These are phyloP conservation scores for Arthrobotrys entomopaga DNA, from an alignment of 2,329 filamentous ascomycete species.

Conservation along the genomic window DNA sequence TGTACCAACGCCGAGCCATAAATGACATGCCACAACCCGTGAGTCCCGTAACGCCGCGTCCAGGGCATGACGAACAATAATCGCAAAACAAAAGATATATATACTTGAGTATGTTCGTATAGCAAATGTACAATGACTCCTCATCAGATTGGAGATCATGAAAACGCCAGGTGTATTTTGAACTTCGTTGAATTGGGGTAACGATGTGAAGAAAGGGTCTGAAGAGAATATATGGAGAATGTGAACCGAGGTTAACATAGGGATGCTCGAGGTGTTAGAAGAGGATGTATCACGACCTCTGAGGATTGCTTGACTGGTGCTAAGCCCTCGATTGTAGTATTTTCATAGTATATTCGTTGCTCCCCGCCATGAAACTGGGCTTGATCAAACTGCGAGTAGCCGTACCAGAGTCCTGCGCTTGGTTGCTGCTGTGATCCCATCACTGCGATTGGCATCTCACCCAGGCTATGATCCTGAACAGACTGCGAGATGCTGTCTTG, in stretches of 20 bases:
- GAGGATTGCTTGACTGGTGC: conserved; percentile 33
- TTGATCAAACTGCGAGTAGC: conserved; percentile 50
- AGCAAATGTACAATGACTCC: background rate
- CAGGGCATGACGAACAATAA: conserved; percentile 19
- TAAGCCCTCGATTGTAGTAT: conserved; percentile 28
- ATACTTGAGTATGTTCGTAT: background rate
- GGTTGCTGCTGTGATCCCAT: conserved; percentile 41
- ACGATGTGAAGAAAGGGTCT: background rate
- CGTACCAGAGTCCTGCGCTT: conserved; percentile 45
- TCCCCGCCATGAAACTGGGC: conserved; percentile 43
- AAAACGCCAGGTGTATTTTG: background rate
- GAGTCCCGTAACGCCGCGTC: conserved; percentile 39
- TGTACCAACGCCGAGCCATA: conserved; percentile 30
- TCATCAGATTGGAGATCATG: background rate
- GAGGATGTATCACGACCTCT: conserved; percentile 43
- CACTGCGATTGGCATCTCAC: conserved; percentile 41
- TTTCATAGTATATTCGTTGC: conserved; percentile 51
- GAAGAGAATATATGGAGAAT: background rate
- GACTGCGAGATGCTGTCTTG: conserved; percentile 35
- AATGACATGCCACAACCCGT: conserved; percentile 26
- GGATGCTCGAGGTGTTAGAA: conserved; percentile 43
- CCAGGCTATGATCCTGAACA: conserved; percentile 36
- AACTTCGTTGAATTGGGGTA: background rate
- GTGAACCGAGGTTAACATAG: conserved; percentile 22
- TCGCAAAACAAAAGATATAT: background rate